Conservation (phyloP, 257 asterid genomes). For the Przewalskia tangutica region DNA sequence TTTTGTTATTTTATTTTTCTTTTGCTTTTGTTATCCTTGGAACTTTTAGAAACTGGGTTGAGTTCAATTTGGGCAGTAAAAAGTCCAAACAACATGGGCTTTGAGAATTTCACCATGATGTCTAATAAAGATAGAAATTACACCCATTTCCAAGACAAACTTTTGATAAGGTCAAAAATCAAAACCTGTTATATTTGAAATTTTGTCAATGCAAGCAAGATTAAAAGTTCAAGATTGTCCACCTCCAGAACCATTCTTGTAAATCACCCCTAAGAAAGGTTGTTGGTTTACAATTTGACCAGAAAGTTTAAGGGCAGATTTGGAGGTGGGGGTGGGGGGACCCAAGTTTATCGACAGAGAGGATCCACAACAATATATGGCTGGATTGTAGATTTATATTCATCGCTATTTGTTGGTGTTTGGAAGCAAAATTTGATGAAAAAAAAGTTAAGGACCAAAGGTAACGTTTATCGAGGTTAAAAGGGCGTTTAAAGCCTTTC, state of each 20-base stretch:
- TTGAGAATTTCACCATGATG: not conserved
- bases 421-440: slow-evolving; percentile 11
- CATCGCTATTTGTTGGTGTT: not conserved
- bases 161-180: no score
- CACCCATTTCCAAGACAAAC: no score
- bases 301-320: not conserved
- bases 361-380: not conserved
- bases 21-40: no score
- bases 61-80: not conserved
- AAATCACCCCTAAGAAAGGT: not conserved
- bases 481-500: slow-evolving; percentile 1
- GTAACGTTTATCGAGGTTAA: slow-evolving; percentile 1
- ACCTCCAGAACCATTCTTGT: no score
- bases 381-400: not conserved
- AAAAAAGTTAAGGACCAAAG: not conserved
- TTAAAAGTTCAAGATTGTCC: no score
- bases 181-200: no score
- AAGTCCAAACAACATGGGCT: not conserved
- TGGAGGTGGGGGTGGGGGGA: not conserved
- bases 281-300: slow-evolving; percentile 19
- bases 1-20: no score
- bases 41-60: not conserved
- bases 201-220: no score
- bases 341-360: slow-evolving; percentile 4
- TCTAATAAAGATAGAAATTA: not conserved